phyloP scores from a whole-genome alignment of 805 yeast genomes.

The Saturnispora gosingensis region DNA sequence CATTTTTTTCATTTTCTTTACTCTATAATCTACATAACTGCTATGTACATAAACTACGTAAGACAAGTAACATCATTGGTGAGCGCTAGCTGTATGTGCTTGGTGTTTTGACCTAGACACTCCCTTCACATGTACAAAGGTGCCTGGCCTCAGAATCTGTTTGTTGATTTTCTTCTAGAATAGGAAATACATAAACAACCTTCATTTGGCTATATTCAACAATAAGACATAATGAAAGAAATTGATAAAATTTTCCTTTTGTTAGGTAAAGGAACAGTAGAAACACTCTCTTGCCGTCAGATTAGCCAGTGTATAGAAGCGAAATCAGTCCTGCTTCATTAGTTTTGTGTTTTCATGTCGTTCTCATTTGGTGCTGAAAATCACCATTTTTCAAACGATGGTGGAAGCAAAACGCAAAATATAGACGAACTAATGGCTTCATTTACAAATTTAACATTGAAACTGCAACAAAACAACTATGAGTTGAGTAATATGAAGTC shows the following conservation, averaged over 20 bases:
- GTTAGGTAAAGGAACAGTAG: not conserved
- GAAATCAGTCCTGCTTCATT: not conserved
- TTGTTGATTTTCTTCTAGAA: not conserved
- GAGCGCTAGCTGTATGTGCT: not conserved
- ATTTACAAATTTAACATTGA: not conserved
- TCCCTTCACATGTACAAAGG: not conserved
- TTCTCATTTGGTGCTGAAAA: not conserved
- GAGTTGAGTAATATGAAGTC: constrained; percentile 18
- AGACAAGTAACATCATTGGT: not conserved
- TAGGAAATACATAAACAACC: not conserved
- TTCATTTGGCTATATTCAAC: not conserved
- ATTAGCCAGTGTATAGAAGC: not conserved
- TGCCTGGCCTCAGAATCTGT: not conserved
- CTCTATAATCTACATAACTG: not conserved
- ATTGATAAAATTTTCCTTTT: not conserved
- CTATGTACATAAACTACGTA: no score
- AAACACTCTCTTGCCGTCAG: not conserved
- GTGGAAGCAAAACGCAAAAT: not conserved
- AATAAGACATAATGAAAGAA: not conserved
- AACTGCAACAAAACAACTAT: not conserved
- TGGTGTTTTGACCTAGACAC: not conserved
- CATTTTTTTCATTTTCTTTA: not conserved
- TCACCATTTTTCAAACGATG: not conserved
- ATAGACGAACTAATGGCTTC: not conserved
- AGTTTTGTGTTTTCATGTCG: not conserved